Percentiles rank a stretch among this genome's conserved stretches.
Conservation (phyloP, 1,139 yeast genomes). For the Groenewaldozyma auringiensis region DNA sequence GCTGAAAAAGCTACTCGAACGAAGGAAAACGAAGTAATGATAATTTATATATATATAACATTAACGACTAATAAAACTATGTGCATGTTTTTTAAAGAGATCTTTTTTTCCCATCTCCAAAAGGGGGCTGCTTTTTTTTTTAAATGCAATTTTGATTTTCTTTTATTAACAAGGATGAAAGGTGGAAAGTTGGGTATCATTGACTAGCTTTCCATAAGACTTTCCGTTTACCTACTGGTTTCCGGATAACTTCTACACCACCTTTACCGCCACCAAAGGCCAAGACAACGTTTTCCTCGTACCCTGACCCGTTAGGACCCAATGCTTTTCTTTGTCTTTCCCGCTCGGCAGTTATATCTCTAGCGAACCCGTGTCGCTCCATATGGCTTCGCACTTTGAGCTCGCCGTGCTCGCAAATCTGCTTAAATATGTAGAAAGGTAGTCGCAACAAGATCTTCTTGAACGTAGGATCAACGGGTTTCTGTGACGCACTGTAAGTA, state of each 20-base stretch:
- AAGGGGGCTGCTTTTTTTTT: not conserved
- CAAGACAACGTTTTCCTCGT: conserved; percentile 30
- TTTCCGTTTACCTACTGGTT: conserved; percentile 25
- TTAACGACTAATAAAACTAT: not conserved
- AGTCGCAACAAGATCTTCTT: conserved; percentile 18
- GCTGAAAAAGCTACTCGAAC: conserved; percentile 12
- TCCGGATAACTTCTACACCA: conserved; percentile 30
- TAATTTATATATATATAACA: not conserved
- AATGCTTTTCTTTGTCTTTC: conserved; percentile 18
- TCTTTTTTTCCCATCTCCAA: not conserved
- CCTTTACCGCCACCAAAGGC: conserved; percentile 32
- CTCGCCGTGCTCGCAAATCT: conserved; percentile 24
- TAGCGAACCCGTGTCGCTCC: conserved; percentile 29
- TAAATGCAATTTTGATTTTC: not conserved
- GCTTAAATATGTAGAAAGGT: conserved; percentile 27
- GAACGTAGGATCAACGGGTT: conserved; percentile 18
- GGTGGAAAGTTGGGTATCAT: conserved; percentile 4
- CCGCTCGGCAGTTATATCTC: conserved; percentile 22
- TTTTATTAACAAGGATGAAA: too few relatives aligned
- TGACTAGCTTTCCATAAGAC: conserved; percentile 28
- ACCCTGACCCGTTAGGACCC: conserved; percentile 7
- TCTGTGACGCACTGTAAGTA: conserved; percentile 17
- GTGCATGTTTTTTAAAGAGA: not conserved
- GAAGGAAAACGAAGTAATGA: not conserved
- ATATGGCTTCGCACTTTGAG: conserved; percentile 24